Evolutionary conservation across 2,329 filamentous ascomycete species (phyloP).

Genomic region (Neonectria neomacrospora): DNA sequence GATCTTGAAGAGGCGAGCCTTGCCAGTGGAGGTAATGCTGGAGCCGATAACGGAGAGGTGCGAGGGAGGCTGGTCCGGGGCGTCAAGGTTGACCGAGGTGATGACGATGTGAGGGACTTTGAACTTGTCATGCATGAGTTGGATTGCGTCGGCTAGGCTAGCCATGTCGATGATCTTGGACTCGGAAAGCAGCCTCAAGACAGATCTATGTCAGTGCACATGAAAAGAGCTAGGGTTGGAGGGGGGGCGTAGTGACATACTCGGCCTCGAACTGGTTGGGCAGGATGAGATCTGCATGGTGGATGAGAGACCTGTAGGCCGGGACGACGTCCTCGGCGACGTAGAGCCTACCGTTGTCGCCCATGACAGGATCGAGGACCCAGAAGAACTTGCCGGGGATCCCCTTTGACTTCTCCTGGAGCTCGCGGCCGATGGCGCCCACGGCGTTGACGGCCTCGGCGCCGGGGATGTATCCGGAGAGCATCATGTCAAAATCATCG

Average conservation of each 20-base stretch:
- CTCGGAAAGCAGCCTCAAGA: slow-evolving; percentile 80
- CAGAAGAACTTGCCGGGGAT: slow-evolving; percentile 88
- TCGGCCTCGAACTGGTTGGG: slow-evolving; percentile 99
- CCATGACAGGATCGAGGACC: slow-evolving; percentile 98
- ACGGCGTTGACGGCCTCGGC: slow-evolving; percentile 86
- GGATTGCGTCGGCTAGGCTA: slow-evolving; percentile 78
- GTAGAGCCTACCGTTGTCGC: slow-evolving; percentile 91
- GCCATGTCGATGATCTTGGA: slow-evolving; percentile 81
- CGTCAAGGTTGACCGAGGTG: slow-evolving; percentile 82
- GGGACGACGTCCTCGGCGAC: slow-evolving; percentile 92
- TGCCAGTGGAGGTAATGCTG: slow-evolving; percentile 70
- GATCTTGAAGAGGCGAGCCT: slow-evolving; percentile 87
- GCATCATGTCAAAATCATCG: slow-evolving; percentile 91
- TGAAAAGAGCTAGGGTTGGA: neutral
- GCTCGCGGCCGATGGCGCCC: slow-evolving; percentile 83
- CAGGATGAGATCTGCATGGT: slow-evolving; percentile 87
- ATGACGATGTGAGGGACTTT: slow-evolving; percentile 89
- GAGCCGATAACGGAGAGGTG: slow-evolving; percentile 82
- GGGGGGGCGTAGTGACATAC: slow-evolving; percentile 62
- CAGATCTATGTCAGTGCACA: slow-evolving; percentile 14
- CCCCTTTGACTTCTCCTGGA: slow-evolving; percentile 72
- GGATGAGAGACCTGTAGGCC: slow-evolving; percentile 83
- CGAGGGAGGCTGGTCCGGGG: slow-evolving; percentile 59
- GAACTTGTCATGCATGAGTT: slow-evolving; percentile 79
- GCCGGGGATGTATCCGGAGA: slow-evolving; percentile 94